Evolutionary conservation across 768 basidiomycete species (phyloP), one percentile per base, ranked within the genome.

Genomic region (Boletus subparvulus): DNA sequence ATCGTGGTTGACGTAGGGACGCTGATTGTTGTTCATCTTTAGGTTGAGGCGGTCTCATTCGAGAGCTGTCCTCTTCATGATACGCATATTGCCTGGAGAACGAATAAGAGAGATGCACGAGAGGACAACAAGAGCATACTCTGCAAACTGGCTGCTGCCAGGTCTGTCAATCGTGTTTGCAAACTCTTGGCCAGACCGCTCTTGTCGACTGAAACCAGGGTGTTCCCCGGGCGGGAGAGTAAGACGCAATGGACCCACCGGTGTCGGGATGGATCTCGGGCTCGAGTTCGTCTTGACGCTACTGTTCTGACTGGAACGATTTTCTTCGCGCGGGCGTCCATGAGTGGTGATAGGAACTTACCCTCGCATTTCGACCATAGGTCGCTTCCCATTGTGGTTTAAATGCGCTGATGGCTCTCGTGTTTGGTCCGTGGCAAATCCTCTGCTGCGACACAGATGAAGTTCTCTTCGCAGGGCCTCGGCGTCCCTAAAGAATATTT

Each of bases 311-410:
- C 61, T 71, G 49, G 33, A 41, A 12, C 52, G 4, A 26, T 54
- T 41, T 30, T 53, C 44, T 49, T 53, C 6, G 43, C 7, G 50
- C 17, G 26, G 46, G 32, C 21, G 12, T 44, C 33, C 40, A 41
- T 5, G 47, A 17, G 30, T 30, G 39, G 45, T 37, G 39, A 32
- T 24, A 11, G 35, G 19, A 26, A 42, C 79, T 70, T 54, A 83
- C 84, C 73, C 71, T 55, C 73, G 74, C 44, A 64, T 59, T 41
- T 79, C 77, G 17, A 67, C 62, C 77, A 85, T 83, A 52, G 74
- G 77, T 17, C 90, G 84, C 65, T 92, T 92, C 46, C 85, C 83
- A 59, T 88, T 88, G 12, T 65, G 62, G 61, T 89, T 89, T 11
- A 69, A 37, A 48, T 64, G 58, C 8, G 74, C 69, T 6, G 80